Evolutionary conservation across 352 stramenopile species (phyloP).

Genomic region (Globisporangium polare): DNA sequence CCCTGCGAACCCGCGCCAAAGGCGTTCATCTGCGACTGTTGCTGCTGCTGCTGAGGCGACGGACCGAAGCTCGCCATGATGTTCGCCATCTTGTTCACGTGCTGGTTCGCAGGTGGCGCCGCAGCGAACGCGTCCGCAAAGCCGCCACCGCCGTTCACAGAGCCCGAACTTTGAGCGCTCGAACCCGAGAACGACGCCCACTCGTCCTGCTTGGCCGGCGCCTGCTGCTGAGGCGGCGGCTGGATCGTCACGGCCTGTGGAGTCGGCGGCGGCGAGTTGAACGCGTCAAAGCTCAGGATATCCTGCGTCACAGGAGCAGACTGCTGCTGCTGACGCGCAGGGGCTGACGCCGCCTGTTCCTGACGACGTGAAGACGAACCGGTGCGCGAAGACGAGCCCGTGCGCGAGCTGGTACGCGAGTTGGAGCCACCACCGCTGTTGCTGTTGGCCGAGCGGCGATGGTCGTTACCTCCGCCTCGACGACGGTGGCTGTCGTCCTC

Average conservation of each 20-base stretch:
- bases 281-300: slow-evolving; percentile 75
- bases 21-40: slow-evolving; percentile 24
- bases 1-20: slow-evolving; percentile 20
- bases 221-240: slow-evolving; percentile 10
- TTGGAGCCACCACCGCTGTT: slow-evolving; percentile 19
- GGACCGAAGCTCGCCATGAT: slow-evolving; percentile 85
- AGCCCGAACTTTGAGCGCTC: slow-evolving; percentile 26
- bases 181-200: slow-evolving; percentile 72
- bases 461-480: slow-evolving; percentile 12
- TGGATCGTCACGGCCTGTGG: slow-evolving; percentile 19
- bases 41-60: slow-evolving; percentile 16
- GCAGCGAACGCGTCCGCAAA: slow-evolving; percentile 47
- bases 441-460: slow-evolving; percentile 18
- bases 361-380: slow-evolving; percentile 25
- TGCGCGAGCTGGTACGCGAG: slow-evolving; percentile 19
- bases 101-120: slow-evolving; percentile 38
- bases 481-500: slow-evolving; percentile 9
- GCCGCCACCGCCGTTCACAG: slow-evolving; percentile 12
- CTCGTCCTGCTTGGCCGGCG: slow-evolving; percentile 50
- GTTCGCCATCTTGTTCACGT: slow-evolving; percentile 77
- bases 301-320: slow-evolving; percentile 32
- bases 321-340: slow-evolving; percentile 8
- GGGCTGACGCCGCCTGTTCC: slow-evolving; percentile 27
- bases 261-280: slow-evolving; percentile 32
- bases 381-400: slow-evolving; percentile 23